phyloP scores from a whole-genome alignment of 2,329 filamentous ascomycete species.

The Aspergillus ibericus region DNA sequence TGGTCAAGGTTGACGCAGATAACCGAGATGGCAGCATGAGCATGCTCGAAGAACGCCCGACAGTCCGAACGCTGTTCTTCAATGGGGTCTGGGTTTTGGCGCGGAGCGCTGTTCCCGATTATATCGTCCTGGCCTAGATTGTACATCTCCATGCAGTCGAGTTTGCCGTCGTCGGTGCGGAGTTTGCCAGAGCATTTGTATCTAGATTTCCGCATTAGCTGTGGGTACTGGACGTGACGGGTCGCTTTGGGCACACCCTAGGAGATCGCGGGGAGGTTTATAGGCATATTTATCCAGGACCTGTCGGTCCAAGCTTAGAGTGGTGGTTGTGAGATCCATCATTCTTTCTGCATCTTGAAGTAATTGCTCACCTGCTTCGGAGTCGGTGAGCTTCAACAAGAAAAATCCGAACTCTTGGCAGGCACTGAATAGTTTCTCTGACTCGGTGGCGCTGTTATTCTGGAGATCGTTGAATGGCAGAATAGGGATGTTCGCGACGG shows the following conservation, averaged over 20 bases:
- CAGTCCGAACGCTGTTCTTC: not conserved
- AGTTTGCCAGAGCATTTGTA: slow-evolving; percentile 17
- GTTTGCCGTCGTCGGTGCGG: slow-evolving; percentile 23
- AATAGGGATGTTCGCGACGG: not conserved
- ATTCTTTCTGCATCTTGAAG: slow-evolving; percentile 42
- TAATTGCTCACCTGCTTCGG: slow-evolving; percentile 34
- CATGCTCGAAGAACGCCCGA: not conserved
- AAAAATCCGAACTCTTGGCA: slow-evolving; percentile 52
- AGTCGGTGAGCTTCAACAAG: slow-evolving; percentile 46
- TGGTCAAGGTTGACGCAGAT: slow-evolving; percentile 24
- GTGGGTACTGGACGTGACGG: not conserved
- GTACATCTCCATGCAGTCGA: slow-evolving; percentile 32
- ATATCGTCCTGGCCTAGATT: slow-evolving; percentile 34
- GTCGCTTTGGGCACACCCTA: not conserved
- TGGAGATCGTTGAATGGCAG: slow-evolving; percentile 10
- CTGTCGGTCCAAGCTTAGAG: slow-evolving; percentile 5
- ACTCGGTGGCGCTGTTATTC: not conserved
- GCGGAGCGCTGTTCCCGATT: slow-evolving; percentile 22
- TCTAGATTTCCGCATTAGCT: slow-evolving; percentile 1
- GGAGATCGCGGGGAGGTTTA: slow-evolving; percentile 8
- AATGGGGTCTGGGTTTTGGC: slow-evolving; percentile 12
- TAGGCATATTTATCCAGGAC: slow-evolving; percentile 12
- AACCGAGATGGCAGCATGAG: slow-evolving; percentile 8
- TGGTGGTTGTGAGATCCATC: slow-evolving; percentile 30
- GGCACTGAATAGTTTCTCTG: slow-evolving; percentile 22